Evolutionary conservation across 2,329 filamentous ascomycete genomes (phyloP), one percentile per base, ranked within the genome.

Genomic region (Cryphonectria nitschkei): DNA sequence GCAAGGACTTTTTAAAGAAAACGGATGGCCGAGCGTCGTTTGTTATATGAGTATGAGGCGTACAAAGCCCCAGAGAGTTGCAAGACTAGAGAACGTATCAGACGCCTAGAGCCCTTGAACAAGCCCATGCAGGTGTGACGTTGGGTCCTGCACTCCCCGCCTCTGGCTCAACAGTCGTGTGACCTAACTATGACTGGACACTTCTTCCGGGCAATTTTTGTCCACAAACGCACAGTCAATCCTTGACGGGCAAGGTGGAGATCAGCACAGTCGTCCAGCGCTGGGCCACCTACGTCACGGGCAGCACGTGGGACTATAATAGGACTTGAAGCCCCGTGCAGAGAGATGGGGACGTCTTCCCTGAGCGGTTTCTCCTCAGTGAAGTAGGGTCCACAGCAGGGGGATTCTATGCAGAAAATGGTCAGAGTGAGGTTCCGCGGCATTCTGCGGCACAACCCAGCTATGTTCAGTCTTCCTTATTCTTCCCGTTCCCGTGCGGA

Each of bases 61-160:
- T 34, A 52, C 37, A 13, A 71, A 50, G 67, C 65, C 72, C 62
- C 32, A 58, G 29, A 71, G 41, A 37, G 19, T 54, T 43, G 50
- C 46, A 39, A 60, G 56, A 32, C 43, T 60, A 54, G 32, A 41
- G 62, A 58, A 39, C 61, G 69, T 73, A 64, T 71, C 56, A 73
- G 54, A 32, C 65, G 64, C 66, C 26, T 16, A 63, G 58, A 19
- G 32, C 14, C 46, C 66, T 32, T 50, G 8, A 67, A 46, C 39
- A 61, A 60, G 58, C 62, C 29, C 62, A 71, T 67, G 67, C 63
- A 71, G 52, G 39, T 71, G 56, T 71, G 69, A 61, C 71, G 68
- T 70, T 54, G 54, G 61, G 52, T 19, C 19, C 26, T 68, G 67
- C 65, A 50, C 58, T 64, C 46, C 46, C 16, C 7, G 46, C 64